Base-by-base conservation (phyloP, 192 early-diverging fungal species). In the Backusella australiensis region DNA sequence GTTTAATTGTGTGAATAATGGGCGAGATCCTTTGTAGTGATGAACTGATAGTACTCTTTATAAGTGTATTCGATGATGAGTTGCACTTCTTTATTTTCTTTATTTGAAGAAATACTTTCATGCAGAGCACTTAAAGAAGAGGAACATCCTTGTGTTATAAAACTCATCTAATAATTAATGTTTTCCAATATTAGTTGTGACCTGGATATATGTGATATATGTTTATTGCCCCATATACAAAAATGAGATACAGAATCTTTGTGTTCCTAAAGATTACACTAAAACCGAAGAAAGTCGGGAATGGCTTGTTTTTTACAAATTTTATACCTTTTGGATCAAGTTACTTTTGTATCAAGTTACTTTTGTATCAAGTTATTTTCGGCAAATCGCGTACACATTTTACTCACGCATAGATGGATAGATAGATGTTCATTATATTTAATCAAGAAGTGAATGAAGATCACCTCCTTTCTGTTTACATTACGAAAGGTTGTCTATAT, bases 261-360 rank as follows among this genome's bases (percentile, higher is more conserved):
- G 56, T 63, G 56, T 26, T 59, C 56, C 56, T 59, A 59, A 59
- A 59, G 56, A 59, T 59, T 59, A 59, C 56, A 59, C 56, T 26
- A 59, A 59, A 59, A 23, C 56, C 56, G 9, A 59, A 59, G 21
- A 59, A 59, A 59, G 56, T 29, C 56, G 23, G 56, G 56, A 29
- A 63, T 63, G 46, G 46, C 23, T 23, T 56, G 7, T 56, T 26
- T 53, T 53, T 9, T n/a, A 1, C 2, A 56, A 23, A 7, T 63
- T 63, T 49, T 49, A 49, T n/a, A 49, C 46, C 19, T 7, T 49
- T 49, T 49, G 17, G 15, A 44, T 44, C 12, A 44, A 42, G 41
- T 15, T 12, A 32, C 12, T 2, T 42, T 42, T n/a, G 17, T 6
- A 49, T 49, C 17, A 49, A 49, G 46, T 44, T 17, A 49, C 12